Evolutionary conservation across 2,329 filamentous ascomycete species (phyloP).

Genomic region (Talaromyces piceae): DNA sequence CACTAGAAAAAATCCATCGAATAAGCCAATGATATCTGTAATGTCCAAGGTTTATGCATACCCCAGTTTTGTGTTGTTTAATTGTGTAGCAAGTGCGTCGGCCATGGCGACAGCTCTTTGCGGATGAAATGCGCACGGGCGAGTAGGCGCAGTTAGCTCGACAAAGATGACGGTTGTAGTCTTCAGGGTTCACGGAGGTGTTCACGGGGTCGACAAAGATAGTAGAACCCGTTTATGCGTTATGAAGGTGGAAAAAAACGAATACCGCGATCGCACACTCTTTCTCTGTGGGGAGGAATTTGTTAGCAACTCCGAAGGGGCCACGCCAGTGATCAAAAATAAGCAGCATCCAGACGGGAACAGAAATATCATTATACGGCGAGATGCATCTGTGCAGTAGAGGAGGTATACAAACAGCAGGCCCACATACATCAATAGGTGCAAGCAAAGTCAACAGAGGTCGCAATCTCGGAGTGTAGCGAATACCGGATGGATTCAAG

Average conservation of each 20-base stretch:
- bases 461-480: neutral
- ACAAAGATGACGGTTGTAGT: neutral
- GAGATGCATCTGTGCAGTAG: neutral
- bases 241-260: neutral
- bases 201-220: constrained; percentile 1
- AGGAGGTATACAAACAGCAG: neutral
- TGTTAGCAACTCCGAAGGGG: neutral
- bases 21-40: constrained; percentile 9
- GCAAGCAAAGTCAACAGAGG: neutral
- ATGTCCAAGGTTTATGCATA: constrained; percentile 17
- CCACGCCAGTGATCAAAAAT: neutral
- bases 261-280: neutral
- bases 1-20: constrained; percentile 21
- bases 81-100: constrained; percentile 38
- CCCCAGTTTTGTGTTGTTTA: constrained; percentile 38
- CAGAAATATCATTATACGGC: neutral
- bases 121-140: constrained; percentile 1
- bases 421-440: neutral
- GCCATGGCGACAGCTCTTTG: constrained; percentile 27
- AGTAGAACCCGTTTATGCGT: constrained; percentile 6
- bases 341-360: neutral
- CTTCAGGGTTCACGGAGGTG: neutral
- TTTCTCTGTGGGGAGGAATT: neutral
- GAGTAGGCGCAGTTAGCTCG: neutral
- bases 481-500: neutral